These are phyloP conservation scores for Aspergillus intermedius DNA, from an alignment of 2,329 filamentous ascomycete genomes.

Conservation along the genomic window DNA sequence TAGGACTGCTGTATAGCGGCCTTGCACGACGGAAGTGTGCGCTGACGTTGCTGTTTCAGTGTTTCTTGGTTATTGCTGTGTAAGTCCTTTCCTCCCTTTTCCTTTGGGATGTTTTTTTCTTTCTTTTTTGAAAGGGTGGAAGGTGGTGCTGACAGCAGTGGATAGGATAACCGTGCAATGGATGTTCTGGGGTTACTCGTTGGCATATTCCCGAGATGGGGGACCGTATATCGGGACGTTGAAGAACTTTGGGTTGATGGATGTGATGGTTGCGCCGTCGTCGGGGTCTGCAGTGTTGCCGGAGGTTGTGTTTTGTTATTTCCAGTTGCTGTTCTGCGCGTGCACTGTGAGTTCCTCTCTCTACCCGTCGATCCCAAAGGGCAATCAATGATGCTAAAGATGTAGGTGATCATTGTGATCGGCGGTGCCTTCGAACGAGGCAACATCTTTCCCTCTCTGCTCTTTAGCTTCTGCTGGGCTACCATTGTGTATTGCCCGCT, in stretches of 20 bases:
- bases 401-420: constrained; percentile 56
- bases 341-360: constrained; percentile 26
- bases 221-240: constrained; percentile 59
- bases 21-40: constrained; percentile 58
- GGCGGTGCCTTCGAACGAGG: constrained; percentile 59
- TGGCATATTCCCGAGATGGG: constrained; percentile 56
- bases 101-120: not conserved
- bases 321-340: constrained; percentile 57
- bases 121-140: too few species aligned
- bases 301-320: constrained; percentile 61
- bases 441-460: constrained; percentile 57
- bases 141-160: not conserved
- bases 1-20: constrained; percentile 59
- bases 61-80: constrained; percentile 52
- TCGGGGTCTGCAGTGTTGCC: constrained; percentile 52
- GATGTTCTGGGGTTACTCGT: constrained; percentile 61
- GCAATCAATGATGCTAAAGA: not conserved
- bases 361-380: not conserved
- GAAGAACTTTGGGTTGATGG: constrained; percentile 55
- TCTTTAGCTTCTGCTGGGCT: constrained; percentile 67
- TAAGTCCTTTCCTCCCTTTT: constrained; percentile 16
- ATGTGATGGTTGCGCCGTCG: constrained; percentile 56
- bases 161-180: constrained; percentile 42
- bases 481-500: constrained; percentile 68
- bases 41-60: constrained; percentile 57